Evolutionary conservation across 2,329 filamentous ascomycete species (phyloP), one percentile per base, ranked within the genome.

Genomic region (Dryadomyces quercivorus): DNA sequence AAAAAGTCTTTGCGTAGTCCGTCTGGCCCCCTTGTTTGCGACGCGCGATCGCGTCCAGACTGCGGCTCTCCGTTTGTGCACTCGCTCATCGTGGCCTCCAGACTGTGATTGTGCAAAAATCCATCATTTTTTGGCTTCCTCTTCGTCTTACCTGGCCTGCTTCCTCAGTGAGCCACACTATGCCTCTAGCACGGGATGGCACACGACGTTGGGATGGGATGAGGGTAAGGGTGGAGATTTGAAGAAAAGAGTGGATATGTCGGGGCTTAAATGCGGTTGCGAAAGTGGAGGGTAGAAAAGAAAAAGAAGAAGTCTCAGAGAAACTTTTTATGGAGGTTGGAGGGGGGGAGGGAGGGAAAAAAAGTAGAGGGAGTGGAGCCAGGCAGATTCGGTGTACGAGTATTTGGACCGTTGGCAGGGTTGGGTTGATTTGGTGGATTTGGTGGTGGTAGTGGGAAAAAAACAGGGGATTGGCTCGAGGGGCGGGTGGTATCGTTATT

Each of bases 231-330:
- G 58, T 60, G 59, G 59, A 56, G 59, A 60, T 60, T 59, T 51
- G 51, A 20, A 31, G 49, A 43, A 55, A 55, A 57, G 55, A 56
- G 59, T 59, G 58, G 58, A 59, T 60, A 59, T 38, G 42, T 50
- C 47, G 59, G 59, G 57, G 58, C 58, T 59, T 59, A 60, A 60
- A 60, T 59, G 58, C 52, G 57, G 59, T 58, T 58, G 48, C 53
- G 54, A 59, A 59, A 59, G 57, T 57, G 58, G 57, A 58, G 56
- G 57, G 54, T 55, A 48, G 58, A 59, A 53, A 55, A 47, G 52
- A 51, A 56, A 57, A 58, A 52, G 48, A 59, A 52, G 56, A 48
- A 47, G 59, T 51, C 42, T 57, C 18, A 22, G 42, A 55, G 55
- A 50, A 55, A 49, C 51, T 15, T 52, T 54, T 53, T 55, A 48